Base-by-base conservation (phyloP, 2,329 filamentous ascomycete genomes). In the Pseudogymnoascus sp. region DNA sequence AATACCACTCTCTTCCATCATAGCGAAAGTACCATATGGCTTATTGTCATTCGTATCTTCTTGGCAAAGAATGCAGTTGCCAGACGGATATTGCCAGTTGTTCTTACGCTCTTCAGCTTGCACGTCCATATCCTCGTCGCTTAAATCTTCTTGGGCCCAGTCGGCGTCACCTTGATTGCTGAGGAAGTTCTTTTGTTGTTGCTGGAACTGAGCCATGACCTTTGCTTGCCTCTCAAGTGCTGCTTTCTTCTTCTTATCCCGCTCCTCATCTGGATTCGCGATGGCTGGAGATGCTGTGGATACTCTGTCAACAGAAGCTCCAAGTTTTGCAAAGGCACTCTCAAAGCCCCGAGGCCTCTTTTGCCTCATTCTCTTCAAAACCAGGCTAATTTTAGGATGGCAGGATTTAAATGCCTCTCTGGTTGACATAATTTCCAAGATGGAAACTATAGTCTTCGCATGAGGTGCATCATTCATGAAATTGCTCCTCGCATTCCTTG, bases 161-260 rank as follows among this genome's bases (percentile, higher is more conserved):
- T 96, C 90, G 65, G 96, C 84, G 43, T 87, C 82, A n/a, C 85
- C 88, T 74, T 97, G 93, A 67, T 88, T 95, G 63, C 91, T 89
- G 77, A 99, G 79, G 76, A 99, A 99, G 70, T 86, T 95, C 76
- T 96, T 93, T 73, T 97, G 96, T 72, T 99, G 93, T 72, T 96
- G 89, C 74, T 97, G 95, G 76, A 99, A 97, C 72, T 97, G 92
- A 1, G 93, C 95, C 93, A 99, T 97, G 34, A 99, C 91, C 71
- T 87, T 89, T 1, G 93, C 93, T 75, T 97, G 93, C 21, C 95
- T 86, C 69, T 92, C 93, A 42, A 93, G 77, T 0, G 95, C 95
- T 61, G 93, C 90, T 75, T 90, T 89, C 80, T 97, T 99, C 79
- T 93, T 96, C 65, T 86, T 80, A 74, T 93, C 90, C 14, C 85